A percentile compares a stretch with the other conserved stretches of the same genome.
Evolutionary conservation across 805 yeast genomes (phyloP).

Genomic region (Saturnispora quitensis): DNA sequence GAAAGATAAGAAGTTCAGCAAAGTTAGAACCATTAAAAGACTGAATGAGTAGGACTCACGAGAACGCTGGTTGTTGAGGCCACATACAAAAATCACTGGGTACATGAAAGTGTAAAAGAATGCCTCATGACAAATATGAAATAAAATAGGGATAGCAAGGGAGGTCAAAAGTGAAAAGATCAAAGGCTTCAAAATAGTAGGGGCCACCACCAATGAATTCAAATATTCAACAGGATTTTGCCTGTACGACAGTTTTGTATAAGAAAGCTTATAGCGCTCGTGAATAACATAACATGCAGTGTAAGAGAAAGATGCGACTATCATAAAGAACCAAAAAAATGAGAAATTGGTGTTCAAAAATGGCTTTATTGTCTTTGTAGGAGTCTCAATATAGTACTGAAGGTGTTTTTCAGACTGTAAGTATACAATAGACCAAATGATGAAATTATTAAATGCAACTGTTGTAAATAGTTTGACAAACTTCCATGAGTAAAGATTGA

Average conservation of each 20-base stretch:
- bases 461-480: conserved; percentile 18
- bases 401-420: conserved; percentile 18
- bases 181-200: conserved; percentile 22
- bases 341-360: conserved; percentile 36
- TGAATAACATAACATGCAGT: conserved; percentile 41
- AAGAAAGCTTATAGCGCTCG: conserved; percentile 46
- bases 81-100: conserved; percentile 26
- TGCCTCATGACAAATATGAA: conserved; percentile 31
- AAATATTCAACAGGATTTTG: conserved; percentile 31
- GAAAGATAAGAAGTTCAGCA: conserved; percentile 15
- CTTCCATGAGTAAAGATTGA: conserved; percentile 19
- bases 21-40: neutral
- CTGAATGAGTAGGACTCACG: conserved; percentile 26
- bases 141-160: conserved; percentile 23
- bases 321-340: conserved; percentile 40
- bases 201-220: conserved; percentile 6
- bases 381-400: conserved; percentile 24
- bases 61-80: conserved; percentile 35
- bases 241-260: conserved; percentile 35
- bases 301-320: conserved; percentile 36
- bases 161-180: conserved; percentile 33
- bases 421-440: conserved; percentile 15
- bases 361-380: conserved; percentile 33
- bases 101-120: conserved; percentile 32
- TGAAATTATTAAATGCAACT: conserved; percentile 15